These are phyloP conservation scores for Blastocladiella britannica DNA, from an alignment of 192 early-diverging fungal genomes.

Conservation along the genomic window DNA sequence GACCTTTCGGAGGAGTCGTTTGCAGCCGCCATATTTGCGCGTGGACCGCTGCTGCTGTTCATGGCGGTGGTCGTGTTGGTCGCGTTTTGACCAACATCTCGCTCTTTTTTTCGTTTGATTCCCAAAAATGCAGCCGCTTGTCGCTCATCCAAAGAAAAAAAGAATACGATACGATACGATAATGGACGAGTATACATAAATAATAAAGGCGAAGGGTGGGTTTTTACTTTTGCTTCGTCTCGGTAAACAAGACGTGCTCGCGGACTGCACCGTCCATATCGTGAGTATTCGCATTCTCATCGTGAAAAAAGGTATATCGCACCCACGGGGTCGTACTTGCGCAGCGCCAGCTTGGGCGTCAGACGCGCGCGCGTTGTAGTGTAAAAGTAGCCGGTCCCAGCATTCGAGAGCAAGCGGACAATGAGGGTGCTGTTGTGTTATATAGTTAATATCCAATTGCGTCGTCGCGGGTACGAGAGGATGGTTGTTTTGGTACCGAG, in stretches of 20 bases:
- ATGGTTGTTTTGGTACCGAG: slow-evolving; percentile 17
- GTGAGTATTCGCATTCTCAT: not conserved
- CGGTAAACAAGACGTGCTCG: slow-evolving; percentile 68
- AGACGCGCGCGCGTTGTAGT: slow-evolving; percentile 56
- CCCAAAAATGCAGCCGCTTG: too few species aligned
- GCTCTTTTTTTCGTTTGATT: too few species aligned
- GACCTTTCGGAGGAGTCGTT: too few species aligned
- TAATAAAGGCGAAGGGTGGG: too few species aligned
- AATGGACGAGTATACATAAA: too few species aligned
- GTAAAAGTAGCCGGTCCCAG: slow-evolving; percentile 84
- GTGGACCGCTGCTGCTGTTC: too few species aligned
- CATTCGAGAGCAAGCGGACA: slow-evolving; percentile 63
- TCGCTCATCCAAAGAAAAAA: too few species aligned
- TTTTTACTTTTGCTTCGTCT: slow-evolving; percentile 54
- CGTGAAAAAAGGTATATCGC: slow-evolving; percentile 4
- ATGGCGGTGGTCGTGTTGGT: too few species aligned
- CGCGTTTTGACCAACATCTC: too few species aligned
- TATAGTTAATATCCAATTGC: too few species aligned
- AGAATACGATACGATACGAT: too few species aligned
- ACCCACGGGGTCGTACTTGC: slow-evolving; percentile 88
- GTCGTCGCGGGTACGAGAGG: not conserved
- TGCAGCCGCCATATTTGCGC: too few species aligned
- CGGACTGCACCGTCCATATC: slow-evolving; percentile 27
- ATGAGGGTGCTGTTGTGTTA: slow-evolving; percentile 54
- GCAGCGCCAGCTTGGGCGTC: slow-evolving; percentile 60